Evolutionary conservation across 805 yeast species (phyloP).

Genomic region (Candida krabiensis): DNA sequence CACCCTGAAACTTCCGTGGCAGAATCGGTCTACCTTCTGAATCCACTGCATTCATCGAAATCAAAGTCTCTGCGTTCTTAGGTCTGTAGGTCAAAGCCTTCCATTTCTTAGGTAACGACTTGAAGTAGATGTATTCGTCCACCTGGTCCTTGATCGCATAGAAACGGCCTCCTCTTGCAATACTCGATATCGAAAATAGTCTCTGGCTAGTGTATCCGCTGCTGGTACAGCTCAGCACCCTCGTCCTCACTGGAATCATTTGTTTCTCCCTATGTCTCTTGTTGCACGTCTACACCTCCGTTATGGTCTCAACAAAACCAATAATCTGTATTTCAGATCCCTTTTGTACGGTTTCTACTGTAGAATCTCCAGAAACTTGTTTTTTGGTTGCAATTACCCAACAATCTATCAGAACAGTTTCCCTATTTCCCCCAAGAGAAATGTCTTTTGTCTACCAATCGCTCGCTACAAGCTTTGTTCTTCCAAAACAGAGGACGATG

Average conservation of each 20-base stretch:
- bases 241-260: background rate
- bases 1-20: constrained; percentile 24
- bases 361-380: too few species aligned
- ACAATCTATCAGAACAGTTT: too few species aligned
- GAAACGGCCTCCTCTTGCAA: background rate
- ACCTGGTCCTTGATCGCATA: constrained; percentile 27
- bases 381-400: too few species aligned
- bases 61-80: constrained; percentile 21
- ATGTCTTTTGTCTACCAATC: too few species aligned
- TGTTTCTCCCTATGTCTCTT: background rate
- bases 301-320: too few species aligned
- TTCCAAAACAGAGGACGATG: too few species aligned
- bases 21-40: constrained; percentile 28
- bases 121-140: constrained; percentile 30
- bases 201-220: background rate
- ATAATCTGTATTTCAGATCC: too few species aligned
- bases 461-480: too few species aligned
- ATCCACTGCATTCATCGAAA: constrained; percentile 23
- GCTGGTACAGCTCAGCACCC: background rate
- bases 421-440: too few species aligned
- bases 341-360: too few species aligned
- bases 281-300: too few species aligned
- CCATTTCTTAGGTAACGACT: constrained; percentile 22
- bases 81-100: constrained; percentile 26
- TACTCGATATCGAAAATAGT: background rate